Conservation (phyloP, 192 early-diverging fungal species). For the Gigaspora rosea region DNA sequence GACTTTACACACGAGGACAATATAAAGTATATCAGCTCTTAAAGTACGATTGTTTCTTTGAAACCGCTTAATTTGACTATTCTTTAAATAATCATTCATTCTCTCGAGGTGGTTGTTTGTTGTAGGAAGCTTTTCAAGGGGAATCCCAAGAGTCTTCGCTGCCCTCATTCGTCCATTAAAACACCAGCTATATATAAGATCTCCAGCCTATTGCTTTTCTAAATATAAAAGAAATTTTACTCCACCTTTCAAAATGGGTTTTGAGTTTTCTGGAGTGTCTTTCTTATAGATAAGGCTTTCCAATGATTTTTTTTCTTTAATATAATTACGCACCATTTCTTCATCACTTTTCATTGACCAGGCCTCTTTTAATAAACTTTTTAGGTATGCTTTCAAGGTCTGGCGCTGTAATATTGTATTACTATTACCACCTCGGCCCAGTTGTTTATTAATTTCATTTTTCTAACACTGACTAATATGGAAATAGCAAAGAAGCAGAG, state of each 20-base stretch:
- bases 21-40: not conserved
- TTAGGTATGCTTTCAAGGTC: not conserved
- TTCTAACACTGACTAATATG: not conserved
- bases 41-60: not conserved
- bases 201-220: not conserved
- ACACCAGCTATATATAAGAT: not conserved
- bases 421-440: not conserved
- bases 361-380: not conserved
- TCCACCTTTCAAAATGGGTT: not conserved
- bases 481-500: not conserved
- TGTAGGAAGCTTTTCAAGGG: not conserved
- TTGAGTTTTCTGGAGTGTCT: not conserved
- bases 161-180: not conserved
- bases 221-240: not conserved
- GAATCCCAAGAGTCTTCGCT: not conserved
- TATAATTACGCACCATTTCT: no score
- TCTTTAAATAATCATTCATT: not conserved
- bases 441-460: not conserved
- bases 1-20: no score
- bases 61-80: not conserved
- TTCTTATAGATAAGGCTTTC: no score
- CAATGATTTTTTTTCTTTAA: no score
- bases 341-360: no score
- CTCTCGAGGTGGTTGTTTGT: constrained; percentile 11
- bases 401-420: not conserved